Evolutionary conservation across 768 basidiomycete genomes (phyloP).

Genomic region (Pulveroboletus sp.): DNA sequence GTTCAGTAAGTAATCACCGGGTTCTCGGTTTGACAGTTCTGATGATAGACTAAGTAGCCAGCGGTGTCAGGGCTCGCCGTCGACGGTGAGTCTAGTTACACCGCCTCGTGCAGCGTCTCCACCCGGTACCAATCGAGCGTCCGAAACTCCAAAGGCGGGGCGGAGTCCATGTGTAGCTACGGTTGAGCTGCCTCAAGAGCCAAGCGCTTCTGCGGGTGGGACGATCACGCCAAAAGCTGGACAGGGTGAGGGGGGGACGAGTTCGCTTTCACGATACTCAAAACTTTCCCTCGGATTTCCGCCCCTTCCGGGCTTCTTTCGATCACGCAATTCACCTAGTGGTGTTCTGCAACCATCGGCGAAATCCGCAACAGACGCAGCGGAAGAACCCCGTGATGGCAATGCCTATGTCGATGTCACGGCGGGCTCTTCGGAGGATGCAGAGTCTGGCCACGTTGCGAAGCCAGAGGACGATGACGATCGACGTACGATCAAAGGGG

Average conservation of each 20-base stretch:
- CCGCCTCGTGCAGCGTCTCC: constrained; percentile 21
- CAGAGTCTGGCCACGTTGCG: constrained; percentile 1
- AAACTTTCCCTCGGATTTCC: constrained; percentile 50
- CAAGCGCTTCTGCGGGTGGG: constrained; percentile 46
- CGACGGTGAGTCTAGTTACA: constrained; percentile 22
- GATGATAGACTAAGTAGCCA: constrained; percentile 15
- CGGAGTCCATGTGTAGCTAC: constrained; percentile 10
- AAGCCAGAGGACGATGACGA: constrained; percentile 40
- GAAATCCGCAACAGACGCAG: constrained; percentile 20
- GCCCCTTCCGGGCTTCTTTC: constrained; percentile 62
- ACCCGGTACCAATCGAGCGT: constrained; percentile 5
- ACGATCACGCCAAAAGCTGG: constrained; percentile 53
- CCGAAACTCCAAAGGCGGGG: constrained; percentile 28
- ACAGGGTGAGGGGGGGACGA: constrained; percentile 31
- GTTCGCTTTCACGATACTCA: constrained; percentile 37
- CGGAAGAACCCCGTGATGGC: constrained; percentile 21
- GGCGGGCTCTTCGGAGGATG: constrained; percentile 8
- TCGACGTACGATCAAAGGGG: constrained; percentile 38
- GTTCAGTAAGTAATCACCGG: constrained; percentile 40
- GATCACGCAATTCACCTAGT: constrained; percentile 56
- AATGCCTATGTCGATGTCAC: constrained; percentile 6
- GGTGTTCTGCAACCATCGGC: constrained; percentile 26
- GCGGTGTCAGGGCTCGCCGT: constrained; percentile 20
- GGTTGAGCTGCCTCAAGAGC: constrained; percentile 30
- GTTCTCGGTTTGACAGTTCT: constrained; percentile 5